Evolutionary conservation across 164 flowering plant species (phyloP).

Genomic region (Kingdonia uniflora): DNA sequence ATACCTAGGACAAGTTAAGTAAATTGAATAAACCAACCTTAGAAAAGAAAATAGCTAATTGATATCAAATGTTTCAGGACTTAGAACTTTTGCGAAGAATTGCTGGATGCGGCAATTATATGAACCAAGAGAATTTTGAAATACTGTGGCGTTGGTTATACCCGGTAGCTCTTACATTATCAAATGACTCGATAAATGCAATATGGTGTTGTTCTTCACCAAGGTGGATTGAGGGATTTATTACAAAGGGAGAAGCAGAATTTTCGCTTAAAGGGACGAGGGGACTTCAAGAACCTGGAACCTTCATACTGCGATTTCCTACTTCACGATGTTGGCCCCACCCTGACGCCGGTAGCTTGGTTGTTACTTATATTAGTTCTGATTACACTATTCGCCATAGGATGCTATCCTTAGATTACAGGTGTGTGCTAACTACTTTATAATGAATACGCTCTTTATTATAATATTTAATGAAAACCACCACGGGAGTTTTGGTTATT

Average conservation of each 20-base stretch:
- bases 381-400: conserved; percentile 59
- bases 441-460: not conserved
- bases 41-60: no score
- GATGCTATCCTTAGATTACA: conserved; percentile 50
- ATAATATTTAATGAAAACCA: not conserved
- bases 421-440: conserved; percentile 21
- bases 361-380: conserved; percentile 71
- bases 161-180: conserved; percentile 72
- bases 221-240: conserved; percentile 84
- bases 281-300: conserved; percentile 67
- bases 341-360: conserved; percentile 92
- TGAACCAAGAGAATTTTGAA: conserved; percentile 66
- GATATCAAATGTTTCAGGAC: no score
- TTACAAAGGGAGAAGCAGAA: conserved; percentile 92
- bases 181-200: conserved; percentile 41
- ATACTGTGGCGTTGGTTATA: conserved; percentile 90
- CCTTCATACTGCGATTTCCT: conserved; percentile 86
- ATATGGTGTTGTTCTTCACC: conserved; percentile 61
- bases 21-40: no score
- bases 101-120: conserved; percentile 50
- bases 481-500: not conserved
- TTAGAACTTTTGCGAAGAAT: conserved; percentile 55
- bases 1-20: no score
- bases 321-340: conserved; percentile 98
- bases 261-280: conserved; percentile 50